Percentiles rank a stretch among this genome's conserved stretches.
These are phyloP conservation scores for Scleromitrula shiraiana DNA, from an alignment of 2,329 filamentous ascomycete genomes.

Conservation along the genomic window DNA sequence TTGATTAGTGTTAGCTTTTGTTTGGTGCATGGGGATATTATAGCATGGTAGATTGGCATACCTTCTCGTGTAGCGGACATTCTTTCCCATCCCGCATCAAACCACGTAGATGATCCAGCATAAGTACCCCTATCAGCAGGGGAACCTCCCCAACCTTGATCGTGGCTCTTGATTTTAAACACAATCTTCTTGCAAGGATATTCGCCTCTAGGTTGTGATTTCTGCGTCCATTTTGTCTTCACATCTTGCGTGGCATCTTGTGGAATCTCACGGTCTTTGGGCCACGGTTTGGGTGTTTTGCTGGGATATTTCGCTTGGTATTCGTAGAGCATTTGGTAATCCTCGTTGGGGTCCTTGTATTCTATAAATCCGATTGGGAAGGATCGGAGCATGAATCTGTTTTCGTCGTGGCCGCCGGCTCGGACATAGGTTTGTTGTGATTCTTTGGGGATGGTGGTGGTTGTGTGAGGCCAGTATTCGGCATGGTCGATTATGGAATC, in stretches of 20 bases:
- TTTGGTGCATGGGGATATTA: neutral
- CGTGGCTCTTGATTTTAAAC: slow-evolving; percentile 48
- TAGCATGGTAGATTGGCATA: neutral
- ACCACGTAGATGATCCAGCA: slow-evolving; percentile 50
- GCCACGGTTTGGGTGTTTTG: slow-evolving; percentile 14
- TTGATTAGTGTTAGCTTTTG: neutral
- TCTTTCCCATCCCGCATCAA: slow-evolving; percentile 52
- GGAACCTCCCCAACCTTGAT: slow-evolving; percentile 49
- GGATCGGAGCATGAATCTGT: slow-evolving; percentile 33
- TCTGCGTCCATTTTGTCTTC: slow-evolving; percentile 14
- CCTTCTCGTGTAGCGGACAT: slow-evolving; percentile 35
- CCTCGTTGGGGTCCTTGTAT: neutral
- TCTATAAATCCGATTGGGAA: slow-evolving; percentile 22
- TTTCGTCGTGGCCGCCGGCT: slow-evolving; percentile 23
- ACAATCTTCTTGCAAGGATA: slow-evolving; percentile 52
- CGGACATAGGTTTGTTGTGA: slow-evolving; percentile 7
- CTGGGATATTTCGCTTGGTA: slow-evolving; percentile 5
- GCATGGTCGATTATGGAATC: slow-evolving; percentile 50
- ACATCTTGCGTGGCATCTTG: slow-evolving; percentile 18
- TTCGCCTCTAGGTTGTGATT: slow-evolving; percentile 18
- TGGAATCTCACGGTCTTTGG: slow-evolving; percentile 1
- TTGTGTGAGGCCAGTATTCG: slow-evolving; percentile 52
- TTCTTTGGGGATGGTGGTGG: slow-evolving; percentile 23
- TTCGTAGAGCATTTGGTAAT: slow-evolving; percentile 5
- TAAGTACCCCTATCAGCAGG: slow-evolving; percentile 34